Percentiles rank a stretch among this genome's conserved stretches.
Evolutionary conservation across 2,329 filamentous ascomycete species (phyloP).

Genomic region (Ophidiomyces ophidiicola): DNA sequence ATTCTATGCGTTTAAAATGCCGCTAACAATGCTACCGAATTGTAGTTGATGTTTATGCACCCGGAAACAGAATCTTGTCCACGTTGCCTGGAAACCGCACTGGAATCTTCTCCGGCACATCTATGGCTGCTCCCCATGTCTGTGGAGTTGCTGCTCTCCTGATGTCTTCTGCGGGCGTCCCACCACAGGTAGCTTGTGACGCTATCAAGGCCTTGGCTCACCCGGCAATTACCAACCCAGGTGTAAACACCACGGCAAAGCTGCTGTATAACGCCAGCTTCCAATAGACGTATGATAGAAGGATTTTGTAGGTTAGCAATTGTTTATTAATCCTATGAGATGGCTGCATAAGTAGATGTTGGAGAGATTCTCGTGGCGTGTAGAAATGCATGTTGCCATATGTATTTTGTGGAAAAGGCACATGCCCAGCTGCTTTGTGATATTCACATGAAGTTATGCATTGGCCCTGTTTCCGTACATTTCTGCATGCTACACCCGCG

Average conservation of each 20-base stretch:
- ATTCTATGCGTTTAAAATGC: not conserved
- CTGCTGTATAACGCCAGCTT: constrained; percentile 23
- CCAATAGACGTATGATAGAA: too few relatives aligned
- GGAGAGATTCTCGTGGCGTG: too few relatives aligned
- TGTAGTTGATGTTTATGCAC: constrained; percentile 45
- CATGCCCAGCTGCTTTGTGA: too few relatives aligned
- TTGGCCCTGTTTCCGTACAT: too few relatives aligned
- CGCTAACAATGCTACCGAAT: not conserved
- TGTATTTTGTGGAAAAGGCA: too few relatives aligned
- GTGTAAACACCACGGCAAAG: constrained; percentile 20
- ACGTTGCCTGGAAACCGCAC: constrained; percentile 39
- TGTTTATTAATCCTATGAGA: too few relatives aligned
- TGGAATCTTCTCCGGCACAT: constrained; percentile 33
- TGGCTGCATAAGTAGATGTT: too few relatives aligned
- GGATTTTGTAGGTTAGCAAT: too few relatives aligned
- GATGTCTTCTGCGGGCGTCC: constrained; percentile 40
- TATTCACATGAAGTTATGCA: too few relatives aligned
- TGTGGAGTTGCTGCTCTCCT: constrained; percentile 45
- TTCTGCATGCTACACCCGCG: too few relatives aligned
- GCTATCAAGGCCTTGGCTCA: constrained; percentile 44
- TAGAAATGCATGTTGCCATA: too few relatives aligned
- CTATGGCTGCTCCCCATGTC: constrained; percentile 34
- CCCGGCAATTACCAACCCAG: constrained; percentile 17
- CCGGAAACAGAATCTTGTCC: constrained; percentile 41
- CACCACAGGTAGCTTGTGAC: constrained; percentile 32